Conservation (phyloP, 2,329 filamentous ascomycete genomes). For the Verticillium nubilum region DNA sequence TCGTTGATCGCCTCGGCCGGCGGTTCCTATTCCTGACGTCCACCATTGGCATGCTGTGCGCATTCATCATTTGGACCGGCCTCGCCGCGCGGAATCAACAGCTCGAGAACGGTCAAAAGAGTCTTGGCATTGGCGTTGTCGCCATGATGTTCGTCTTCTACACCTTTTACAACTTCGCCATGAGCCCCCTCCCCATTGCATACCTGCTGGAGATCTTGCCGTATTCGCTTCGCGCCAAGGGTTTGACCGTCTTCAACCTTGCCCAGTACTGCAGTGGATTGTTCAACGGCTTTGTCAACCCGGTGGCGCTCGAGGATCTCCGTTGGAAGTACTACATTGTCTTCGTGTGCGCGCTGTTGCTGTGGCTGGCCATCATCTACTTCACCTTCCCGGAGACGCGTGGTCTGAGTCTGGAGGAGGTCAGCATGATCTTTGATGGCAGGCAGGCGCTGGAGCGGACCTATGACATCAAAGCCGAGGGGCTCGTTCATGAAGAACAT, state of each 20-base stretch:
- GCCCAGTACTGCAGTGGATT: conserved; percentile 48
- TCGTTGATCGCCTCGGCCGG: too few relatives aligned
- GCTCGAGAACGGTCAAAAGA: conserved; percentile 26
- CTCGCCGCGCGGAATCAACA: conserved; percentile 39
- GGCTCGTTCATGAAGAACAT: not conserved
- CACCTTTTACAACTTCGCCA: conserved; percentile 48
- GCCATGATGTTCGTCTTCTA: conserved; percentile 33
- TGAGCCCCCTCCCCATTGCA: conserved; percentile 51
- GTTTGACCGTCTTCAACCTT: conserved; percentile 52
- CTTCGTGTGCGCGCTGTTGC: conserved; percentile 17
- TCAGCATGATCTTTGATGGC: not conserved
- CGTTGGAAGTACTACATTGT: not conserved
- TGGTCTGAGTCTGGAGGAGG: conserved; percentile 7
- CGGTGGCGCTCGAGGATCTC: conserved; percentile 43
- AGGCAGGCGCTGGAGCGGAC: not conserved
- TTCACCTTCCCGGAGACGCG: conserved; percentile 26
- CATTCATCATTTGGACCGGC: conserved; percentile 46
- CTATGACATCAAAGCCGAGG: not conserved
- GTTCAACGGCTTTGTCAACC: conserved; percentile 50
- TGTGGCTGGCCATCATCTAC: conserved; percentile 23
- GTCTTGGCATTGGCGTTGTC: conserved; percentile 35
- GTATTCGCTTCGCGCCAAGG: conserved; percentile 44
- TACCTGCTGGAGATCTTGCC: conserved; percentile 47
- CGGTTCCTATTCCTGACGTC: conserved; percentile 46
- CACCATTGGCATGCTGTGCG: conserved; percentile 38